Evolutionary conservation across 306 rosid genomes (phyloP), one percentile per base, ranked within the genome.

Genomic region (Parietaria judaica): DNA sequence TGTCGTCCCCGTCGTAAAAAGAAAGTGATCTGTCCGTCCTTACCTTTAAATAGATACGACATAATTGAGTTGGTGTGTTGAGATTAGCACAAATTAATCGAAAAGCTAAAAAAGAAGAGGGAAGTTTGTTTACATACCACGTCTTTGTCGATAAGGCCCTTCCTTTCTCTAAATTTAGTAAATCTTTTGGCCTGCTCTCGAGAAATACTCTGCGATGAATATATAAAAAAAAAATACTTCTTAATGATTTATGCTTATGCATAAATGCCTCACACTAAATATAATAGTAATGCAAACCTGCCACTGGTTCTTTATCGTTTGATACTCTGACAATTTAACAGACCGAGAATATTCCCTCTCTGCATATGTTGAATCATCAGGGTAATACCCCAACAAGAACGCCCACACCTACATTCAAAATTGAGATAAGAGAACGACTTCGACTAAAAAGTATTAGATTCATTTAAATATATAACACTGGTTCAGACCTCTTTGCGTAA

Each of bases 121-220:
- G 31, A 66, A 50, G 39, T 53, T 66, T 84, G 65, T 6, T 14
- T 55, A 31, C 60, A 56, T 82, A 94, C 99, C 96, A 94, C 99
- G 66, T 94, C 99, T 78, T 94, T 94, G 72, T 88, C 97, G 74
- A 94, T 84, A 58, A 94, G 99, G 70, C 95, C 95, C 72, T 82
- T 94, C 70, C 99, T 86, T 76, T 94, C 99, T 80, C 95, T 84
- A 80, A 86, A 94, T 67, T 94, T 94, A 36, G 99, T 88, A 79
- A 94, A 94, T 74, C 90, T 77, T 82, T 67, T 94, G 71, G 95
- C 97, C 79, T 94, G 99, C 43, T 81, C 83, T 3, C 71, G 67
- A 68, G 88, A 81, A 67, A 94, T 86, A 74, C 95, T 82, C 99
- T 94, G 78, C 86, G 74, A 35, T 23, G 66, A 23, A 41, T 2